Base-by-base conservation (phyloP, 2,329 filamentous ascomycete species). In the Alternaria triticina region DNA sequence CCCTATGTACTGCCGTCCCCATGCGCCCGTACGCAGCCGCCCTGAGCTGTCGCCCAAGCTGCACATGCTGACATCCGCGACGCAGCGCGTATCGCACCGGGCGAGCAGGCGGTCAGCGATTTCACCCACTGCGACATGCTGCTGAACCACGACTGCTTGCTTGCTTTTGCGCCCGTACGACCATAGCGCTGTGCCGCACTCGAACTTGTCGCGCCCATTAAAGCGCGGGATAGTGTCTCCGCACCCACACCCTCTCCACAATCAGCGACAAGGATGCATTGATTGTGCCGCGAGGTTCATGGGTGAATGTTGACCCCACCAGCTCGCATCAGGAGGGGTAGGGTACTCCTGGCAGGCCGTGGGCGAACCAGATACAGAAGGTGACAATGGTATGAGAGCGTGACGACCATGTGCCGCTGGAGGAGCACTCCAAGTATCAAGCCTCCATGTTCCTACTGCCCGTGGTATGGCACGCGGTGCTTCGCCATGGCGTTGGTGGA, bases 331-430 rank as follows among this genome's bases (percentile, higher is more conserved):
- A 64, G 73, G 70, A 71, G 69, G 67, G 65, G 61, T 64, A 66
- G 66, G 65, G 60, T 61, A 64, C 46, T 57, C 56, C 63, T 62
- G 57, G 49, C 46, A 36, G 45, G 47, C 64, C 56, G 46, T 63
- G 49, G 55, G 40, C 55, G 58, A 63, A 59, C 65, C 69, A 62
- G 50, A 75, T 66, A 25, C 43, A 76, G 74, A 77, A 76, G 75
- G 75, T 76, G 70, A 70, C 72, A 73, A 62, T 64, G 47, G 44
- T 62, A 68, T 65, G 63, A 61, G 54, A 60, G 46, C 59, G 65
- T 57, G 49, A 60, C 64, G 47, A 23, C 11, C 17, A 44, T 47
- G 58, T 60, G 44, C 67, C 65, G 68, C 67, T 71, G 69, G 69
- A 65, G 56, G 51, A 52, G 27, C 51, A 54, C 36, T 47, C 49